Evolutionary conservation across 2,329 filamentous ascomycete species (phyloP), one percentile per base, ranked within the genome.

Genomic region (Trichoderma sp.): DNA sequence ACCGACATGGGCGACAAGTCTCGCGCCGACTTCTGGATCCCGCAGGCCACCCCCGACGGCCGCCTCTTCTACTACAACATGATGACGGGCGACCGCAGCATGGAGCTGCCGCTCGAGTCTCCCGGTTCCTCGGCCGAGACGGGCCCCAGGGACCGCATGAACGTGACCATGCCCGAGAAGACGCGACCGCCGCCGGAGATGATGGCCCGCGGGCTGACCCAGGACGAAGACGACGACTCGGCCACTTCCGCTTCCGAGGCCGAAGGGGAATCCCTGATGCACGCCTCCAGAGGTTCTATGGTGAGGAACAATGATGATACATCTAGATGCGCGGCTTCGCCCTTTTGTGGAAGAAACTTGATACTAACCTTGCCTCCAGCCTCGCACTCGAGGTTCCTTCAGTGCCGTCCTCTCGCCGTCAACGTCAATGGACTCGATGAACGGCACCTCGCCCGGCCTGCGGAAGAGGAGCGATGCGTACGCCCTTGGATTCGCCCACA

Each of bases 41-140:
- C 95, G 19, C 95, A 99, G 80, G 95, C 93, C 15, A 99, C 95
- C 0, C 87, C 92, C 1, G 93, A 98, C 75, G 95, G 95, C 62
- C 86, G 93, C 64, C 79, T 99, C 26, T 99, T 96, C 78, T 99
- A 98, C 79, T 98, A 96, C 83, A 99, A 99, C 77, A 98, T 94
- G 68, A 88, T 97, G 80, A 99, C 95, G 0, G 93, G 94, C 63
- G 92, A 96, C 73, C 96, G 91, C 74, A 96, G 91, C 68, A 95
- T 93, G 87, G 95, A 99, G 75, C 81, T 99, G 67, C 95, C 95
- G 1, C 83, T 99, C 28, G 95, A 99, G 76, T 94, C 94, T 17
- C 93, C 95, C 1, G 88, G 88, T 1, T 92, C 90, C 7, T 78
- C 87, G 19, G 89, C 87, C 69, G 95, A 99, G 78, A 90, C 85